phyloP scores from a whole-genome alignment of 139 green algal genomes.

The Deuterostichococcus epilithicus region DNA sequence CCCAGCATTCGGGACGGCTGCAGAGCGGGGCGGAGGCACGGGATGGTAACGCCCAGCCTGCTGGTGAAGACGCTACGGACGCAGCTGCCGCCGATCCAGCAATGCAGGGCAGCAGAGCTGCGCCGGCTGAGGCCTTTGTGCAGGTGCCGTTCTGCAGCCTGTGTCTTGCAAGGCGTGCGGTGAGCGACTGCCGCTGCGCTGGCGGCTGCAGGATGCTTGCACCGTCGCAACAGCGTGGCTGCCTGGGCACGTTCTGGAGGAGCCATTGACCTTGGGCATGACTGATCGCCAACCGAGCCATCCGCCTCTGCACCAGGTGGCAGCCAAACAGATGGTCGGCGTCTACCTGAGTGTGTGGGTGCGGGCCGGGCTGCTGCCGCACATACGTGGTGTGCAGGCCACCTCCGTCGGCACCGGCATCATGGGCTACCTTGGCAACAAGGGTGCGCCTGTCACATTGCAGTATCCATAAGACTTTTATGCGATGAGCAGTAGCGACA shows the following conservation, averaged over 20 bases:
- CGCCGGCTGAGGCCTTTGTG: neutral
- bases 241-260: too few relatives aligned
- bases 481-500: too few relatives aligned
- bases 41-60: neutral
- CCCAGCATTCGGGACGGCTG: too few relatives aligned
- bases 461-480: too few relatives aligned
- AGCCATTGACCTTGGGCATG: too few relatives aligned
- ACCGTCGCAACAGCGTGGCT: too few relatives aligned
- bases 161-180: too few relatives aligned
- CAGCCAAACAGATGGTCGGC: constrained; percentile 77
- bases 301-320: constrained; percentile 45
- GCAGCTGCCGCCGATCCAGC: too few relatives aligned
- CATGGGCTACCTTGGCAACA: constrained; percentile 83
- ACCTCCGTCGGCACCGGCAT: constrained; percentile 59
- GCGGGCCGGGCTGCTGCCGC: constrained; percentile 38
- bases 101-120: neutral
- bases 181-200: too few relatives aligned
- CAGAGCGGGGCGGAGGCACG: neutral
- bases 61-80: too few relatives aligned
- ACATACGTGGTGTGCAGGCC: constrained; percentile 63
- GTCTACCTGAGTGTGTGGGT: constrained; percentile 87
- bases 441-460: constrained; percentile 36
- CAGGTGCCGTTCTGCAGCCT: neutral
- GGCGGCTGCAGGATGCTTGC: too few relatives aligned
- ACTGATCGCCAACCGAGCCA: neutral